A percentile compares a stretch with the other conserved stretches of the same genome.
Evolutionary conservation across 2,329 filamentous ascomycete genomes (phyloP).

Genomic region (Didymella pomorum): DNA sequence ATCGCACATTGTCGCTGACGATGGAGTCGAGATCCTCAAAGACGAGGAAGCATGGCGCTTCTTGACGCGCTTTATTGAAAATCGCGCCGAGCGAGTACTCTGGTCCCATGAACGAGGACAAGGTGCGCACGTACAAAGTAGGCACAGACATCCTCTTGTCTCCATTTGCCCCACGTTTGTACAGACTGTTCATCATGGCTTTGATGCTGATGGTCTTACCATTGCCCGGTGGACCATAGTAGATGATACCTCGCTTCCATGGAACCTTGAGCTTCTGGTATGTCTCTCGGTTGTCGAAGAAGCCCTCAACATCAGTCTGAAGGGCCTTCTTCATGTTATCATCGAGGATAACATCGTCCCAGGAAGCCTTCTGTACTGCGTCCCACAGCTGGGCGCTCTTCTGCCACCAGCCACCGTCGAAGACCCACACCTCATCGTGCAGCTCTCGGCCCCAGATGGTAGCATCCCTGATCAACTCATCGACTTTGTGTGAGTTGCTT

Average conservation of each 20-base stretch:
- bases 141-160: conserved; percentile 58
- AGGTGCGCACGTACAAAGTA: conserved; percentile 63
- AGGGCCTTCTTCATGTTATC: conserved; percentile 69
- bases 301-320: conserved; percentile 69
- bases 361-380: conserved; percentile 58
- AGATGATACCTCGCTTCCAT: conserved; percentile 76
- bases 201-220: conserved; percentile 76
- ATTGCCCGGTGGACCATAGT: conserved; percentile 70
- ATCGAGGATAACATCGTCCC: conserved; percentile 73
- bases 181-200: conserved; percentile 72
- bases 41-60: conserved; percentile 73
- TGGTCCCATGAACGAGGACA: conserved; percentile 58
- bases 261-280: conserved; percentile 70
- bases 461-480: conserved; percentile 64
- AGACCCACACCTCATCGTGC: conserved; percentile 72
- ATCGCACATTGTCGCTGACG: conserved; percentile 66
- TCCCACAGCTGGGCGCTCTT: conserved; percentile 69
- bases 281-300: conserved; percentile 67
- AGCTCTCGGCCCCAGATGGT: conserved; percentile 64
- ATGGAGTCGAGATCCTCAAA: conserved; percentile 77
- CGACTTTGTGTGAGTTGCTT: conserved; percentile 43
- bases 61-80: conserved; percentile 63
- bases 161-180: conserved; percentile 54
- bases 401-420: conserved; percentile 68
- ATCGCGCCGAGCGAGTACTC: conserved; percentile 57